Evolutionary conservation across 495 filamentous ascomycete species (phyloP).

Genomic region (Aspergillus panamensis): DNA sequence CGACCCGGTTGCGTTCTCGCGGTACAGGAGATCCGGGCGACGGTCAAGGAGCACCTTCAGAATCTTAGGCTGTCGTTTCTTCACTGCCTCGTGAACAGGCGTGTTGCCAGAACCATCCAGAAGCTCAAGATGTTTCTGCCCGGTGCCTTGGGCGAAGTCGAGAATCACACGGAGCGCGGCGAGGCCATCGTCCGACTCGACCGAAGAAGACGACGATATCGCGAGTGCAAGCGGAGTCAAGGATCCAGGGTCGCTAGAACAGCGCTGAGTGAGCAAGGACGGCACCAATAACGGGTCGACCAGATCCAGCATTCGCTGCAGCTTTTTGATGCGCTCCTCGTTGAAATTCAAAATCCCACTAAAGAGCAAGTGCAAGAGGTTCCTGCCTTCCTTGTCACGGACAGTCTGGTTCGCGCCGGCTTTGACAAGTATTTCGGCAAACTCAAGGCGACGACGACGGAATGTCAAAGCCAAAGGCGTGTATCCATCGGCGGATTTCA

Average conservation of each 20-base stretch:
- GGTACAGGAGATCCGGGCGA: constrained; percentile 55
- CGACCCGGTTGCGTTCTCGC: constrained; percentile 67
- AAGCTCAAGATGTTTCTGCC: constrained; percentile 52
- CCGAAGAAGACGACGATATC: constrained; percentile 16
- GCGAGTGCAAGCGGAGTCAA: constrained; percentile 48
- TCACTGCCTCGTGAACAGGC: constrained; percentile 56
- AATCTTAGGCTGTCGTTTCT: constrained; percentile 30
- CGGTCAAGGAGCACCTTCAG: constrained; percentile 50
- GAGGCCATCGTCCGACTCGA: neutral
- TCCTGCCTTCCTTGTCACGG: constrained; percentile 51
- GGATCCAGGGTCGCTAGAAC: constrained; percentile 35
- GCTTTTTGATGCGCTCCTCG: constrained; percentile 20
- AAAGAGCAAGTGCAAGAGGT: constrained; percentile 58
- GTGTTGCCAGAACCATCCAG: constrained; percentile 68
- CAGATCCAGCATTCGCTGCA: constrained; percentile 47
- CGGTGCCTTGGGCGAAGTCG: constrained; percentile 45
- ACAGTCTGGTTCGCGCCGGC: constrained; percentile 62
- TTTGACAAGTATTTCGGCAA: constrained; percentile 56
- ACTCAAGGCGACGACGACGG: constrained; percentile 43
- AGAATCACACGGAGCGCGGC: constrained; percentile 27
- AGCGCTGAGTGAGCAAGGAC: constrained; percentile 46
- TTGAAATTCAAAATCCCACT: neutral
- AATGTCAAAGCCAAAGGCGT: constrained; percentile 63
- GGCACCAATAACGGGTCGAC: constrained; percentile 48
- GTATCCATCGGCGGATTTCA: constrained; percentile 48